Percentiles rank a stretch among this genome's conserved stretches.
These are phyloP conservation scores for Diplodia intermedia DNA, from an alignment of 2,329 filamentous ascomycete species.

Conservation along the genomic window DNA sequence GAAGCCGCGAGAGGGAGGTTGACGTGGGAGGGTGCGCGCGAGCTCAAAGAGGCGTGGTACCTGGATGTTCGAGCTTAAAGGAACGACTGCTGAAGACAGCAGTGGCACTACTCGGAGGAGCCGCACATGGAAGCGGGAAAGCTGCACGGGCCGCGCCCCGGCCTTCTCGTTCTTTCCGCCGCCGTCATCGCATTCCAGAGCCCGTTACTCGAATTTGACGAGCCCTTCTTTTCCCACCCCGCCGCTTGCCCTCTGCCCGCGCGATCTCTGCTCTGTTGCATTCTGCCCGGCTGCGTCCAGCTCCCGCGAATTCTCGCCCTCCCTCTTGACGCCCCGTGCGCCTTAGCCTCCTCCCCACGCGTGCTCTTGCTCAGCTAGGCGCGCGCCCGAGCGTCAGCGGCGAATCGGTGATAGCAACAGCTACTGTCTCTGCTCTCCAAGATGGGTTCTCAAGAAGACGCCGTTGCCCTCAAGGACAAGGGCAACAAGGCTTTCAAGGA, in stretches of 20 bases:
- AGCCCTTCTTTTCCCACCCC: constrained; percentile 3
- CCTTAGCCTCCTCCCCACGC: background rate
- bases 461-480: constrained; percentile 85
- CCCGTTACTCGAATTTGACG: constrained; percentile 23
- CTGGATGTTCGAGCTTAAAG: background rate
- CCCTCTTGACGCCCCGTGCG: background rate
- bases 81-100: background rate
- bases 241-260: background rate
- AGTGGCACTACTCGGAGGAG: background rate
- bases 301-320: background rate
- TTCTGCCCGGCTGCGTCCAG: background rate
- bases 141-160: constrained; percentile 25
- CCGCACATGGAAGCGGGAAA: constrained; percentile 10
- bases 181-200: constrained; percentile 31
- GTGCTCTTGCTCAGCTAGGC: constrained; percentile 21
- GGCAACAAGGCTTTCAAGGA: constrained; percentile 91
- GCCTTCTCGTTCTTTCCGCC: constrained; percentile 26
- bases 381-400: constrained; percentile 21
- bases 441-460: constrained; percentile 65
- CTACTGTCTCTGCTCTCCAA: constrained; percentile 36
- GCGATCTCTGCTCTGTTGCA: background rate
- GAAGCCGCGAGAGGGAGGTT: background rate
- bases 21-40: background rate
- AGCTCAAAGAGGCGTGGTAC: background rate
- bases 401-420: constrained; percentile 8